Percentiles rank a stretch among this genome's conserved stretches.
These are phyloP conservation scores for Trichosporon asahii DNA, from an alignment of 1,284 basidiomycete species.

Conservation along the genomic window DNA sequence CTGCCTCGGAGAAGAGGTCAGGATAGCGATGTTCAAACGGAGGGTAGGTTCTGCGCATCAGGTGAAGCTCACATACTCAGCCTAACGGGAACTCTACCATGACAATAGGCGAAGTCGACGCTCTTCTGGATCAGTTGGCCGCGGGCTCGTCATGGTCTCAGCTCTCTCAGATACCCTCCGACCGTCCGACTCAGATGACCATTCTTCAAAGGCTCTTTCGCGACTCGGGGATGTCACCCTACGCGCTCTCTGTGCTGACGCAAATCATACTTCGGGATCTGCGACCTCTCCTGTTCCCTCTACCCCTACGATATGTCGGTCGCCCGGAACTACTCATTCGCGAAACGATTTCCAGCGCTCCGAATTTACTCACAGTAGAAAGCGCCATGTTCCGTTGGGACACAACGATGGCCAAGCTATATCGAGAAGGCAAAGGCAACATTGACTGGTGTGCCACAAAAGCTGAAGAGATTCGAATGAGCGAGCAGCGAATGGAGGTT, in stretches of 20 bases:
- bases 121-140: slow-evolving; percentile 68
- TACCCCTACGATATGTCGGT: slow-evolving; percentile 48
- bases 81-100: slow-evolving; percentile 25
- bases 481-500: background rate
- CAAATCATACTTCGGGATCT: slow-evolving; percentile 83
- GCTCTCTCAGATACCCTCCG: slow-evolving; percentile 30
- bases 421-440: slow-evolving; percentile 57
- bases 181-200: background rate
- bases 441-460: slow-evolving; percentile 61
- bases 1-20: slow-evolving; percentile 67
- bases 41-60: background rate
- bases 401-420: slow-evolving; percentile 60
- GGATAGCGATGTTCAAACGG: slow-evolving; percentile 48
- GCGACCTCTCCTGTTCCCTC: slow-evolving; percentile 68
- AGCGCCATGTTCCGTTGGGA: slow-evolving; percentile 73
- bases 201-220: slow-evolving; percentile 31
- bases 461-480: slow-evolving; percentile 52
- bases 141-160: slow-evolving; percentile 63
- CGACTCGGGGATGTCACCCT: slow-evolving; percentile 54
- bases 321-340: slow-evolving; percentile 38
- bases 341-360: slow-evolving; percentile 39
- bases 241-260: slow-evolving; percentile 63
- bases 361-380: slow-evolving; percentile 59
- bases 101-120: slow-evolving; percentile 57
- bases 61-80: slow-evolving; percentile 2